A percentile compares a stretch with the other conserved stretches of the same genome.
Evolutionary conservation across 345 rosid genomes (phyloP).

Genomic region (Aethionema arabicum): DNA sequence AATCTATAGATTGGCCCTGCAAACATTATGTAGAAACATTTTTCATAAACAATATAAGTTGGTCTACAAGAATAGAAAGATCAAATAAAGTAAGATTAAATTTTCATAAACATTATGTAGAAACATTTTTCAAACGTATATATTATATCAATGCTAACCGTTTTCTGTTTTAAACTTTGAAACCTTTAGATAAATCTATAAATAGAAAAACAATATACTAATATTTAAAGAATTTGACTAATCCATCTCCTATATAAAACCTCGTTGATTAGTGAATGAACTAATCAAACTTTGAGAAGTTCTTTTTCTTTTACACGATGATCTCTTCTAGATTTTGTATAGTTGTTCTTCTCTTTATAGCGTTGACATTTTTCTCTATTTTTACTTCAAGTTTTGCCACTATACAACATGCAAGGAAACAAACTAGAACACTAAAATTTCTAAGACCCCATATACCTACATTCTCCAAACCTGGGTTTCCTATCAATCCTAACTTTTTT

Average conservation of each 20-base stretch:
- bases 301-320: slow-evolving; percentile 7
- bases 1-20: no score
- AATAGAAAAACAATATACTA: not conserved
- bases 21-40: slow-evolving; percentile 68
- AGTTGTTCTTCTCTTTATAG: slow-evolving; percentile 1
- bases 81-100: slow-evolving; percentile 55
- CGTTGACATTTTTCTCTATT: slow-evolving; percentile 11
- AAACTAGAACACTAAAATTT: not conserved
- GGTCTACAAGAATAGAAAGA: slow-evolving; percentile 52
- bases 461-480: not conserved
- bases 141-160: not conserved
- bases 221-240: no score
- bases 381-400: not conserved
- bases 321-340: slow-evolving; percentile 12
- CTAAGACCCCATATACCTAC: not conserved
- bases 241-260: slow-evolving; percentile 15
- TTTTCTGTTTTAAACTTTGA: slow-evolving; percentile 13
- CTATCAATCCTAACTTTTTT: not conserved
- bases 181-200: slow-evolving; percentile 23
- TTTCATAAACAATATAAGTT: slow-evolving; percentile 74
- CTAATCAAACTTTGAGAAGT: not conserved
- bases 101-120: slow-evolving; percentile 45
- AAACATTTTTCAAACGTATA: not conserved
- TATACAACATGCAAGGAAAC: not conserved
- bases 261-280: no score